These are phyloP conservation scores for Vaccinium darrowii DNA, from an alignment of 148 eudicot species.

Conservation along the genomic window DNA sequence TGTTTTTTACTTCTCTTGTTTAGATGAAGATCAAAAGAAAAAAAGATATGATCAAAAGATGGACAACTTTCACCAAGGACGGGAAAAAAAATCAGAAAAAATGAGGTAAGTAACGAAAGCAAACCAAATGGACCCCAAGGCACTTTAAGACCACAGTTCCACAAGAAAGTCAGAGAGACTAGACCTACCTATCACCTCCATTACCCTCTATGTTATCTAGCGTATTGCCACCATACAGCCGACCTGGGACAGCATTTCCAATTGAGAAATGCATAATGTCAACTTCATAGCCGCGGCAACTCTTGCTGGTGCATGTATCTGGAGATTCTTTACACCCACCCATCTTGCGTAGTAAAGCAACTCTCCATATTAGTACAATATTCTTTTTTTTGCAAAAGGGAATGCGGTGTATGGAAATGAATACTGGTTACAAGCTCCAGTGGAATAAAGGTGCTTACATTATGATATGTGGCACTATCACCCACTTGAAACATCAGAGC, in stretches of 20 bases:
- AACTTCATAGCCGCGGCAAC: slow-evolving; percentile 84
- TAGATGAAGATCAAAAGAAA: background rate
- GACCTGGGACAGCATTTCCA: slow-evolving; percentile 88
- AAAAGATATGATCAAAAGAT: background rate
- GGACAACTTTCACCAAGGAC: background rate
- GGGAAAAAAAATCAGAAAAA: background rate
- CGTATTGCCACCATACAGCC: slow-evolving; percentile 72
- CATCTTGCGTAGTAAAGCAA: slow-evolving; percentile 50
- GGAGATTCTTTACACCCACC: slow-evolving; percentile 85
- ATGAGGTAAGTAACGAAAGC: background rate
- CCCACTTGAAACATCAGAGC: slow-evolving; percentile 96
- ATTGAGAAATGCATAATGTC: slow-evolving; percentile 92
- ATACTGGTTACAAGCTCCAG: background rate
- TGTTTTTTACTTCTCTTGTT: background rate
- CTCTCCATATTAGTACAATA: slow-evolving; percentile 1
- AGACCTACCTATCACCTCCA: slow-evolving; percentile 62
- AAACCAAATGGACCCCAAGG: background rate
- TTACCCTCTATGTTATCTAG: slow-evolving; percentile 53
- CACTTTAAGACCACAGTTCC: background rate
- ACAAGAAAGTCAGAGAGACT: background rate
- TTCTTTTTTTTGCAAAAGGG: background rate
- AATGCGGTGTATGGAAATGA: background rate
- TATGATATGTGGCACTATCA: slow-evolving; percentile 80
- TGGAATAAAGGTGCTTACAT: slow-evolving; percentile 42
- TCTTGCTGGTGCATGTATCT: slow-evolving; percentile 58